Conservation (phyloP, 2,329 filamentous ascomycete genomes). For the Pseudogymnoascus sp. region DNA sequence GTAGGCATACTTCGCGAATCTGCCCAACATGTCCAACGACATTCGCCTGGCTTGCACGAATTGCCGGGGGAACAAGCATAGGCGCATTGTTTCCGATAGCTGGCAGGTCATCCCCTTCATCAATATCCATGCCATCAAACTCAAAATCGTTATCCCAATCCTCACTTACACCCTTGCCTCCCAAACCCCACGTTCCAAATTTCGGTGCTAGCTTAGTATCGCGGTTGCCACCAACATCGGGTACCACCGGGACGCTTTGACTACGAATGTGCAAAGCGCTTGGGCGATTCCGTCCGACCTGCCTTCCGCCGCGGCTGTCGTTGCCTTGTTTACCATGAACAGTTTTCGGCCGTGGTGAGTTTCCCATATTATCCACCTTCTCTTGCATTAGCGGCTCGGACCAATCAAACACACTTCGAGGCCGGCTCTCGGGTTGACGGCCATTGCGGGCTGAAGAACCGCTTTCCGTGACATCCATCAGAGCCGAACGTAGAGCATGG, state of each 20-base stretch:
- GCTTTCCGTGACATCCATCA: constrained; percentile 46
- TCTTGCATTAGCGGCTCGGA: constrained; percentile 59
- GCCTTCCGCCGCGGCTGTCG: constrained; percentile 63
- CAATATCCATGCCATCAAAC: constrained; percentile 41
- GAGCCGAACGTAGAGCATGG: constrained; percentile 46
- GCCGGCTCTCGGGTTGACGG: constrained; percentile 50
- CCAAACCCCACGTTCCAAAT: constrained; percentile 75
- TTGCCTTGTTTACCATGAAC: constrained; percentile 69
- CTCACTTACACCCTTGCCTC: constrained; percentile 72
- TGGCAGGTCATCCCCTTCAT: constrained; percentile 35
- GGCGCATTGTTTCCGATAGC: constrained; percentile 34
- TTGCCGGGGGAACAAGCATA: constrained; percentile 72
- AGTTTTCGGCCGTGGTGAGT: constrained; percentile 61
- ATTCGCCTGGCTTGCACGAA: constrained; percentile 73
- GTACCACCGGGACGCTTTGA: constrained; percentile 70
- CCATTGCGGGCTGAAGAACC: constrained; percentile 31
- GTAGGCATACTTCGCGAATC: constrained; percentile 69
- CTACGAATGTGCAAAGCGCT: constrained; percentile 63
- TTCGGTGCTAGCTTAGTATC: constrained; percentile 53
- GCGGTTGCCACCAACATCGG: constrained; percentile 51
- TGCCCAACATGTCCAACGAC: constrained; percentile 80
- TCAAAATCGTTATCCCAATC: constrained; percentile 91
- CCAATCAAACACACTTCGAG: constrained; percentile 66
- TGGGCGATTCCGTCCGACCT: constrained; percentile 60
- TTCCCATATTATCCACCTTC: constrained; percentile 50